A percentile compares a stretch with the other conserved stretches of the same genome.
phyloP scores from a whole-genome alignment of 306 rosid species.

The Calophaca sinica region DNA sequence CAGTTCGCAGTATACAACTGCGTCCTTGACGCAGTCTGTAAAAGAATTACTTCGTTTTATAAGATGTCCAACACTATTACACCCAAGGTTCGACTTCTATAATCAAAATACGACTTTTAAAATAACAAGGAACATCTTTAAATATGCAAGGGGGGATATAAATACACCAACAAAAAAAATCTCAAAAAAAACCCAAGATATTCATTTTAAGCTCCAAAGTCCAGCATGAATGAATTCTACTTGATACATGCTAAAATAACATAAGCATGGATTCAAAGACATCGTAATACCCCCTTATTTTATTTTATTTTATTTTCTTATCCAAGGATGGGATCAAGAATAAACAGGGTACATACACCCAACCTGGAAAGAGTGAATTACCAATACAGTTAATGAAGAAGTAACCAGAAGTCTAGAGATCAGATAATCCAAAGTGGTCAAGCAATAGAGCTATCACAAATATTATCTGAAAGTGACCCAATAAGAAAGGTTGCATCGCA shows the following conservation, averaged over 20 bases:
- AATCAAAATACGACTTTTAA: too few species aligned
- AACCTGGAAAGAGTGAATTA: conserved; percentile 34
- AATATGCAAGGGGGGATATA: neutral
- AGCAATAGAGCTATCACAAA: conserved; percentile 39
- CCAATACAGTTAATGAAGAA: conserved; percentile 41
- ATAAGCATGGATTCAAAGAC: conserved; percentile 18
- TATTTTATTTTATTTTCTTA: conserved; percentile 25
- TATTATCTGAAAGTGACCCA: conserved; percentile 39
- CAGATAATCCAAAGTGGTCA: conserved; percentile 31
- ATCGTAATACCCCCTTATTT: conserved; percentile 25
- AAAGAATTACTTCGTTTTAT: too few species aligned
- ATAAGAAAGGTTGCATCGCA: conserved; percentile 23
- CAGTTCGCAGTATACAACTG: too few species aligned
- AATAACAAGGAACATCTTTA: neutral
- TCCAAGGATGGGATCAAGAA: conserved; percentile 38
- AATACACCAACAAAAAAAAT: neutral
- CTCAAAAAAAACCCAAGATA: neutral
- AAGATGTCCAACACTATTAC: too few species aligned
- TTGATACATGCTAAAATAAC: conserved; percentile 23
- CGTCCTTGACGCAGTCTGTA: too few species aligned
- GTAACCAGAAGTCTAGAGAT: conserved; percentile 35
- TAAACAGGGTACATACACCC: conserved; percentile 45
- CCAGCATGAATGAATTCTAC: conserved; percentile 30
- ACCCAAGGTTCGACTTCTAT: too few species aligned
- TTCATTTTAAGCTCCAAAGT: conserved; percentile 30